These are phyloP conservation scores for Penicillium sp. DNA, from an alignment of 2,329 filamentous ascomycete species.

Conservation along the genomic window DNA sequence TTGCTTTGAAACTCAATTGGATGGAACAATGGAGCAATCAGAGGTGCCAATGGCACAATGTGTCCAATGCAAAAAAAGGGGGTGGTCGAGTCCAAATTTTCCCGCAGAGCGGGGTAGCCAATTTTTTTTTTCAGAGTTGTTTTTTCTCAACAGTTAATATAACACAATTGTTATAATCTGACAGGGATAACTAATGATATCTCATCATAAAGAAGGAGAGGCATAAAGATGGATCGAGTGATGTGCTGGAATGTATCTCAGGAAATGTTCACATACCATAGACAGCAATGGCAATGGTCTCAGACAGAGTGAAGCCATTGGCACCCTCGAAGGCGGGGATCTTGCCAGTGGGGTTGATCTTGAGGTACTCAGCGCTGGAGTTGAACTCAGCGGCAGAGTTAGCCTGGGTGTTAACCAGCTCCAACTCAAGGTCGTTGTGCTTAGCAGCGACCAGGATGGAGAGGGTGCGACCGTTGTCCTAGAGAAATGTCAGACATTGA, in stretches of 20 bases:
- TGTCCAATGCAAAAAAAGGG: slow-evolving; percentile 12
- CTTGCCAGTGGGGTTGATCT: slow-evolving; percentile 80
- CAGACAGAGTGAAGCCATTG: slow-evolving; percentile 81
- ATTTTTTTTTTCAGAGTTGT: slow-evolving; percentile 65
- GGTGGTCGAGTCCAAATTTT: slow-evolving; percentile 13
- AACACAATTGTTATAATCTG: slow-evolving; percentile 76
- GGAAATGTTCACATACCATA: slow-evolving; percentile 65
- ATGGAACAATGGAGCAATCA: slow-evolving; percentile 13
- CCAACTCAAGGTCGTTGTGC: slow-evolving; percentile 89
- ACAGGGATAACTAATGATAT: slow-evolving; percentile 96
- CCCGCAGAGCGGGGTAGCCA: slow-evolving; percentile 46
- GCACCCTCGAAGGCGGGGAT: slow-evolving; percentile 84
- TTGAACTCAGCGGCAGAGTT: slow-evolving; percentile 50
- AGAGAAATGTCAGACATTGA: slow-evolving; percentile 11
- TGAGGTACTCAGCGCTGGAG: slow-evolving; percentile 66
- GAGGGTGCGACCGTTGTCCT: slow-evolving; percentile 85
- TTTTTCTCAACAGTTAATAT: slow-evolving; percentile 61
- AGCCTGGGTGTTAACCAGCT: slow-evolving; percentile 59
- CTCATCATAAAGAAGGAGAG: slow-evolving; percentile 54
- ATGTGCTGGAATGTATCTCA: slow-evolving; percentile 1
- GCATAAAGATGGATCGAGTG: slow-evolving; percentile 1
- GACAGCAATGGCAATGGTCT: slow-evolving; percentile 90
- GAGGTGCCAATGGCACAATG: slow-evolving; percentile 10
- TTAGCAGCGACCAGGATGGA: slow-evolving; percentile 89
- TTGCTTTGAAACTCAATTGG: slow-evolving; percentile 6